Conservation (phyloP, 2,329 filamentous ascomycete species). For the Aspergillus intermedius region DNA sequence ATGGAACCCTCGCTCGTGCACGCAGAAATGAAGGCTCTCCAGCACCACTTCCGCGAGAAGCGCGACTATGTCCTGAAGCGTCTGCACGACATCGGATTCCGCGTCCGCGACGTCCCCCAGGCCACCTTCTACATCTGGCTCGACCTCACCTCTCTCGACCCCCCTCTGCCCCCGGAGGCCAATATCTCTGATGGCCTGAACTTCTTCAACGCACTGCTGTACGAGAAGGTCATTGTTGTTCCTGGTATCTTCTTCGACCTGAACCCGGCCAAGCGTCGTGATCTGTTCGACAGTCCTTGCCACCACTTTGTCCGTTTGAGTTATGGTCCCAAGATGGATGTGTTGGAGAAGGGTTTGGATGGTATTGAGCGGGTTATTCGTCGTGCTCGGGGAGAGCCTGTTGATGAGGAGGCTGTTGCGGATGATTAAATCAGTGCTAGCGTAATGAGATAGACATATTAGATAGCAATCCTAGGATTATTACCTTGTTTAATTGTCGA, state of each 20-base stretch:
- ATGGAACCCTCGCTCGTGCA: conserved; percentile 77
- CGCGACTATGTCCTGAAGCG: conserved; percentile 82
- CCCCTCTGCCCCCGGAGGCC: conserved; percentile 51
- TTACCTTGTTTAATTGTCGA: background rate
- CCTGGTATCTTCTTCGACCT: conserved; percentile 97
- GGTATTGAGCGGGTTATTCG: conserved; percentile 75
- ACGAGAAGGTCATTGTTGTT: conserved; percentile 93
- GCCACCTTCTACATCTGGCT: conserved; percentile 92
- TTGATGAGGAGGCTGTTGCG: conserved; percentile 32
- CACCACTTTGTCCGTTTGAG: conserved; percentile 84
- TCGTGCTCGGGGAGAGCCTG: conserved; percentile 31
- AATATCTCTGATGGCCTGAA: conserved; percentile 87
- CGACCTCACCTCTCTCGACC: conserved; percentile 46
- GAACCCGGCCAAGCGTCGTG: conserved; percentile 80
- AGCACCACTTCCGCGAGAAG: conserved; percentile 85
- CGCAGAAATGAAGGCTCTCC: conserved; percentile 81
- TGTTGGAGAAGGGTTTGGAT: conserved; percentile 70
- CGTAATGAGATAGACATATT: background rate
- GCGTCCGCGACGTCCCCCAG: conserved; percentile 75
- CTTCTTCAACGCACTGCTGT: conserved; percentile 90
- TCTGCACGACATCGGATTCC: conserved; percentile 79
- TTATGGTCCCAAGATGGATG: conserved; percentile 77
- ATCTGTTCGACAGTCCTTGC: conserved; percentile 90
- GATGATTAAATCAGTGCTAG: conserved; percentile 20
- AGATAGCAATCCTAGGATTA: background rate